phyloP scores from a whole-genome alignment of 83 land plant genomes.

The Diphasiastrum complanatum region DNA sequence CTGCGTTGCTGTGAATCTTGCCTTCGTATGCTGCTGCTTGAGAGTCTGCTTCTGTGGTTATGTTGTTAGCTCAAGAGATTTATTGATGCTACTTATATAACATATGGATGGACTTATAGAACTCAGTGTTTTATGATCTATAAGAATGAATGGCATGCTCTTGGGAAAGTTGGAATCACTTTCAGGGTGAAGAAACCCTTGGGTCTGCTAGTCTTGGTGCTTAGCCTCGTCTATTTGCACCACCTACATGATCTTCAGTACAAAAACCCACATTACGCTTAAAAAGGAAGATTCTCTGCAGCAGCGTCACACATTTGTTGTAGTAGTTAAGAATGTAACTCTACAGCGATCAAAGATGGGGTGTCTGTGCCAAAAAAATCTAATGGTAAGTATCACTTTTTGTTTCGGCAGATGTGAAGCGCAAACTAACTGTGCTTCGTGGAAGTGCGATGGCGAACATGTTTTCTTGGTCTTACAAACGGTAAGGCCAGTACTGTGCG shows the following conservation, averaged over 20 bases:
- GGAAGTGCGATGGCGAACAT: conserved; percentile 49
- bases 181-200: too few relatives aligned
- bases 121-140: too few relatives aligned
- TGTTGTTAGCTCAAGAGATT: too few relatives aligned
- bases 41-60: too few relatives aligned
- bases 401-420: conserved; percentile 42
- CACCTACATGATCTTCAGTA: background rate
- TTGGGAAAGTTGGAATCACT: too few relatives aligned
- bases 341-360: background rate
- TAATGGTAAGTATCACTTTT: background rate
- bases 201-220: too few relatives aligned
- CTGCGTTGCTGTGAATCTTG: background rate
- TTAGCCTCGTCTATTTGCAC: too few relatives aligned
- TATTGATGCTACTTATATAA: too few relatives aligned
- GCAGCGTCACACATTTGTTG: background rate
- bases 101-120: too few relatives aligned
- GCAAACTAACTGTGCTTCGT: conserved; percentile 39
- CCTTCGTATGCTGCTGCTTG: too few relatives aligned
- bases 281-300: background rate
- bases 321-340: too few relatives aligned
- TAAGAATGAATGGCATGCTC: too few relatives aligned
- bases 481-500: conserved; percentile 19
- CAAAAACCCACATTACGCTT: background rate
- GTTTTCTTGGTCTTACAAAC: conserved; percentile 55
- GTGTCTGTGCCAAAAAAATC: background rate